These are phyloP conservation scores for Xerocomus cyaneibrunnescens DNA, from an alignment of 1,284 basidiomycete species.

Conservation along the genomic window DNA sequence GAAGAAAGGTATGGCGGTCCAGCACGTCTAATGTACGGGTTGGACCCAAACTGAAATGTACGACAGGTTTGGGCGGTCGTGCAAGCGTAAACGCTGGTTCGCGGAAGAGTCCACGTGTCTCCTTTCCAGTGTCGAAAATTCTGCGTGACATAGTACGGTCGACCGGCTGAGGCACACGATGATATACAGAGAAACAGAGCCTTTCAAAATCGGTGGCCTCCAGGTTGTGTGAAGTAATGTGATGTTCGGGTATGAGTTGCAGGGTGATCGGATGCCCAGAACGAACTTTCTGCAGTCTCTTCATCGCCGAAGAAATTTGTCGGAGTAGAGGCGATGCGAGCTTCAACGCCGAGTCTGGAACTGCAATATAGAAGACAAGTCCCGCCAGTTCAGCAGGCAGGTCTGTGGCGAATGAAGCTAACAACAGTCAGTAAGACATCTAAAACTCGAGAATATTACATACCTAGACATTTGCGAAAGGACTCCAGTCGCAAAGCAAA, in stretches of 20 bases:
- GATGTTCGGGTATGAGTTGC: conserved; percentile 68
- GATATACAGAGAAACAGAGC: conserved; percentile 65
- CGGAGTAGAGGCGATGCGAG: conserved; percentile 60
- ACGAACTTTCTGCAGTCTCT: conserved; percentile 50
- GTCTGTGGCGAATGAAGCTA: conserved; percentile 52
- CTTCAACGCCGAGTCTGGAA: conserved; percentile 56
- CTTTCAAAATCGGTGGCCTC: conserved; percentile 27
- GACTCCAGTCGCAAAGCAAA: conserved; percentile 61
- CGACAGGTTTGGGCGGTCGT: conserved; percentile 44
- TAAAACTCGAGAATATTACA: conserved; percentile 16
- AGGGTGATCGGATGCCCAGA: conserved; percentile 50
- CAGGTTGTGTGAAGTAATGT: conserved; percentile 40
- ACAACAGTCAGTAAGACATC: conserved; percentile 5
- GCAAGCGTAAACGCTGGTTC: conserved; percentile 66
- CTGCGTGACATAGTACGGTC: conserved; percentile 57
- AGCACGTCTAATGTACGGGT: conserved; percentile 60
- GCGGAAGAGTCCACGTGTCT: conserved; percentile 51
- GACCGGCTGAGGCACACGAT: conserved; percentile 62
- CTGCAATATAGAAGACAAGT: conserved; percentile 66
- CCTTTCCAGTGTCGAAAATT: conserved; percentile 43
- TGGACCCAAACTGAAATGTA: conserved; percentile 46
- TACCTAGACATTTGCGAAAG: conserved; percentile 64
- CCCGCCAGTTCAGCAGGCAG: conserved; percentile 42
- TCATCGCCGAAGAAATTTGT: conserved; percentile 61
- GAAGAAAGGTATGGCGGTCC: conserved; percentile 68